Percentiles rank a stretch among this genome's conserved stretches.
Conservation (phyloP, 306 rosid genomes). For the Leucaena leucocephala region DNA sequence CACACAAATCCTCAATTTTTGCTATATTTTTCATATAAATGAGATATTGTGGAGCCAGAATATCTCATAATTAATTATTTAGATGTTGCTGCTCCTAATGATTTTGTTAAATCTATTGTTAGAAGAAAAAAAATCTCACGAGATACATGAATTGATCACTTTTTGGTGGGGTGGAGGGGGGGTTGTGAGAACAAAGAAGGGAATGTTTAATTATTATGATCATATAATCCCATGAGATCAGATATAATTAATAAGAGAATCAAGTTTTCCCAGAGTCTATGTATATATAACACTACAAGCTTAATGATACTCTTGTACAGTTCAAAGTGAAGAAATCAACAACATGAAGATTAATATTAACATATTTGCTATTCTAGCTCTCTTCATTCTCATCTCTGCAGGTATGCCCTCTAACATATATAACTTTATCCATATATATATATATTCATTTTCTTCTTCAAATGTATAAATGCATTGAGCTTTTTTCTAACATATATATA, state of each 20-base stretch:
- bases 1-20: too few relatives aligned
- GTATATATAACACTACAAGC: background rate
- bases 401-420: background rate
- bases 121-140: too few relatives aligned
- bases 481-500: background rate
- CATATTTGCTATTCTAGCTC: background rate
- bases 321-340: background rate
- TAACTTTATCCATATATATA: background rate
- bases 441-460: background rate
- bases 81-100: too few relatives aligned
- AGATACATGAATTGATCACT: too few relatives aligned
- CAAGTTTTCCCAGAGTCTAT: background rate
- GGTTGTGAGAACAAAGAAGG: background rate
- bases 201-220: too few relatives aligned
- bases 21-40: too few relatives aligned
- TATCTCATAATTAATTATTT: too few relatives aligned
- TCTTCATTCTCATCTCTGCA: background rate
- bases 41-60: too few relatives aligned
- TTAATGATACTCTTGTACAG: background rate
- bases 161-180: too few relatives aligned
- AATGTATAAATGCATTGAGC: background rate
- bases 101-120: too few relatives aligned
- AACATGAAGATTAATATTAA: background rate
- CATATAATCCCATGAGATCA: background rate
- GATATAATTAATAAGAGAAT: background rate